phyloP scores from a whole-genome alignment of 257 asterid genomes.

The Eustoma russellianum region DNA sequence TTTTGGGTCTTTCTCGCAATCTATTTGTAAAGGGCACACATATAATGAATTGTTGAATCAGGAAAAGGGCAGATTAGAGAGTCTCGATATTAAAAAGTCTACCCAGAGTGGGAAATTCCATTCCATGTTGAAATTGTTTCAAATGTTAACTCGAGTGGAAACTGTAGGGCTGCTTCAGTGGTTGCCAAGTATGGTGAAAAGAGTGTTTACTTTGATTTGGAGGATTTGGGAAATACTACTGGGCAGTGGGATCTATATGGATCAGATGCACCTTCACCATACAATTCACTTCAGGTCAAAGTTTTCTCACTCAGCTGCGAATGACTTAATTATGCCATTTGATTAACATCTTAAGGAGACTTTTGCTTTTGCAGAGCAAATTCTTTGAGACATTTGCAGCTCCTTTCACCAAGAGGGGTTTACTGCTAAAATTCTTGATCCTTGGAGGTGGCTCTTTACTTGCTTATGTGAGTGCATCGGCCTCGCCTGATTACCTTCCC shows the following conservation, averaged over 20 bases:
- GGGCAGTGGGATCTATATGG: conserved; percentile 98
- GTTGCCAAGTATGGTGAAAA: conserved; percentile 95
- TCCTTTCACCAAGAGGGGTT: conserved; percentile 95
- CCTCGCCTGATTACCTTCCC: conserved; percentile 77
- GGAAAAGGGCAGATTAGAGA: no score
- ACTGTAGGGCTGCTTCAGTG: conserved; percentile 56
- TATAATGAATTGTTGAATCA: no score
- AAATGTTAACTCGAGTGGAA: background rate
- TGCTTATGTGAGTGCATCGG: conserved; percentile 73
- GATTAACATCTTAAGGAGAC: no score
- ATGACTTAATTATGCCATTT: no score
- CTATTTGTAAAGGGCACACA: no score
- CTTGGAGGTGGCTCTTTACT: conserved; percentile 80
- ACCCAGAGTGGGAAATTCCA: no score
- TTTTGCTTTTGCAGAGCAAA: conserved; percentile 55
- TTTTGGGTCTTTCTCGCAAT: no score
- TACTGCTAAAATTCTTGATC: conserved; percentile 87
- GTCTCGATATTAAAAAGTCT: no score
- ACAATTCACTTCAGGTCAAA: conserved; percentile 74
- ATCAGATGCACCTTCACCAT: conserved; percentile 90
- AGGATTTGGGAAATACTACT: conserved; percentile 81
- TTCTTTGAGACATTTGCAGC: conserved; percentile 96
- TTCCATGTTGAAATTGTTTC: no score
- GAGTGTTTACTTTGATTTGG: conserved; percentile 91
- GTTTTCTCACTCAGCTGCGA: background rate